Conservation (phyloP, 371 early-diverging fungal species). For the Mortierella sp. region DNA sequence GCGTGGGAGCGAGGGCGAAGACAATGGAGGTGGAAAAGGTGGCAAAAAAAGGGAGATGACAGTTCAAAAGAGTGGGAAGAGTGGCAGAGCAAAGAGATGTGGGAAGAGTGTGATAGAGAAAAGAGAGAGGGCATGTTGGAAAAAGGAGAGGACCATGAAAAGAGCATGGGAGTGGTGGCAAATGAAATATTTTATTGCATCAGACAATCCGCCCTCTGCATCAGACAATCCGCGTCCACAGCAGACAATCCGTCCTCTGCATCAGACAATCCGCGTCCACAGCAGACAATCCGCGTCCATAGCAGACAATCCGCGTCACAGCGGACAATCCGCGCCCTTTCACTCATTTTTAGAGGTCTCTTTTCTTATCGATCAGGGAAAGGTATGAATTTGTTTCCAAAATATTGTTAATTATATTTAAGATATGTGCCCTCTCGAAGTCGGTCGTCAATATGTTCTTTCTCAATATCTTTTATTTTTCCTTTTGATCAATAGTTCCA, state of each 20-base stretch:
- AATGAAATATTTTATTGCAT: no score
- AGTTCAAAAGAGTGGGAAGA: no score
- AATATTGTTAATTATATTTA: neutral
- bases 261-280: neutral
- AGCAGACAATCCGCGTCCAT: neutral
- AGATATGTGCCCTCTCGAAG: neutral
- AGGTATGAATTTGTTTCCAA: neutral
- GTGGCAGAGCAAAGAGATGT: no score
- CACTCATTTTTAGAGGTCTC: neutral
- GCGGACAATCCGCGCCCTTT: neutral
- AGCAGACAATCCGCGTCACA: neutral
- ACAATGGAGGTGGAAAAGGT: no score
- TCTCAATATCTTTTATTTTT: no score
- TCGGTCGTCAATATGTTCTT: neutral
- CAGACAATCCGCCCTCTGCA: no score
- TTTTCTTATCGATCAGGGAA: neutral
- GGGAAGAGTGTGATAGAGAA: no score
- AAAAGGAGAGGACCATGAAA: no score
- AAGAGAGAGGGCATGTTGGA: no score
- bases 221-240: neutral
- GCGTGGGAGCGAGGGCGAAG: no score
- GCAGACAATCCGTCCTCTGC: neutral
- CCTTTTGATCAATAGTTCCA: constrained; percentile 2
- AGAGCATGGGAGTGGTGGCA: no score
- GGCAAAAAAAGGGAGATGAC: no score